Conservation (phyloP, 495 filamentous ascomycete genomes). For the Aspergillus bridgeri region DNA sequence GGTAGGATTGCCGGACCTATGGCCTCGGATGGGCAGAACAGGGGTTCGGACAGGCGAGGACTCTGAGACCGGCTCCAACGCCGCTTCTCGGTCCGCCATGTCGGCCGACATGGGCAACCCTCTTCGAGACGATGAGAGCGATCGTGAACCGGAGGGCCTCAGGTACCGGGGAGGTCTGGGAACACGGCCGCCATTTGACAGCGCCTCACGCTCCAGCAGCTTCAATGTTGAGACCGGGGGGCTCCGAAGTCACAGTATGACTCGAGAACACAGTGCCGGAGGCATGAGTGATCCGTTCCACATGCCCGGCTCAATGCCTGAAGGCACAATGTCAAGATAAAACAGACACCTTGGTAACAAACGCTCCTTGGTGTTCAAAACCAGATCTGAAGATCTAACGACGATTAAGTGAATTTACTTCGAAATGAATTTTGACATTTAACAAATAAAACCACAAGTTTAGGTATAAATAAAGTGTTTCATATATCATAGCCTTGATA, state of each 20-base stretch:
- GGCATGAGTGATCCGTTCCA: slow-evolving; percentile 32
- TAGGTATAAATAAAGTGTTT: slow-evolving; percentile 5
- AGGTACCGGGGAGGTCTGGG: slow-evolving; percentile 34
- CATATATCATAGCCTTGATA: slow-evolving; percentile 15
- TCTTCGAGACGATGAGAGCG: slow-evolving; percentile 22
- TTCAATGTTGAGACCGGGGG: slow-evolving; percentile 38
- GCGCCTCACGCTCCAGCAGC: slow-evolving; percentile 36
- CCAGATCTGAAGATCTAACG: background rate
- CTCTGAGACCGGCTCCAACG: slow-evolving; percentile 39
- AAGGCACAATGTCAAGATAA: background rate
- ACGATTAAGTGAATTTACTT: background rate
- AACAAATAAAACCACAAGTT: background rate
- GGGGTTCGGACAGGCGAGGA: slow-evolving; percentile 45
- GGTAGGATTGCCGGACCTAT: slow-evolving; percentile 86
- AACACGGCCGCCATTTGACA: slow-evolving; percentile 31
- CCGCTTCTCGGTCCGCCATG: slow-evolving; percentile 34
- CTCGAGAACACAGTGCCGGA: slow-evolving; percentile 30
- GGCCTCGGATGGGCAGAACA: slow-evolving; percentile 70
- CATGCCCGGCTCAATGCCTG: slow-evolving; percentile 25
- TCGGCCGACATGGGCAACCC: slow-evolving; percentile 27
- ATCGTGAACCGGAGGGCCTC: slow-evolving; percentile 31
- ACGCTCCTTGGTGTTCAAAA: background rate
- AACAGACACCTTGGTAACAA: background rate
- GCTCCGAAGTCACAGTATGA: slow-evolving; percentile 35
- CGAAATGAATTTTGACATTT: background rate